Percentiles rank a stretch among this genome's conserved stretches.
Evolutionary conservation across 2,329 filamentous ascomycete species (phyloP).

Genomic region (Hypomyces perniciosus): DNA sequence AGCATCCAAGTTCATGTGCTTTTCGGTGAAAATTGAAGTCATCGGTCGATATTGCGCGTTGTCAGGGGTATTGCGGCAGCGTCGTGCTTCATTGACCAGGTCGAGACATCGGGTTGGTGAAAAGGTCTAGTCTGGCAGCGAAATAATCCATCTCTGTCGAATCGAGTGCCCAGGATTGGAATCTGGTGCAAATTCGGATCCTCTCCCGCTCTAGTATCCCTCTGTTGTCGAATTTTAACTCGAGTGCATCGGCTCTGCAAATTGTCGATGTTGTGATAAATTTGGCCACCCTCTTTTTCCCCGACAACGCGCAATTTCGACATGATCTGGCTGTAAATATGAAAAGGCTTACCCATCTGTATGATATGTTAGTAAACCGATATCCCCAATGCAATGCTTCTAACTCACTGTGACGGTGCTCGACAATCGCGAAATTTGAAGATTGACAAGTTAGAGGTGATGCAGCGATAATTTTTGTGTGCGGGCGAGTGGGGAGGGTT

Average conservation of each 20-base stretch:
- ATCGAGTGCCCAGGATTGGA: too few species aligned
- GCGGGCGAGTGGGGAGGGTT: conserved; percentile 35
- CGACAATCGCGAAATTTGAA: conserved; percentile 36
- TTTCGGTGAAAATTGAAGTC: neutral
- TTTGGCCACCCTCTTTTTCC: neutral
- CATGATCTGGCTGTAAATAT: conserved; percentile 4
- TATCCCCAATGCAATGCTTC: conserved; percentile 31
- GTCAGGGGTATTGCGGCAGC: conserved; percentile 2
- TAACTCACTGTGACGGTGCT: conserved; percentile 46
- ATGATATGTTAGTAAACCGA: conserved; percentile 32
- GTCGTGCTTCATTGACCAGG: neutral
- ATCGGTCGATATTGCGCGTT: conserved; percentile 4
- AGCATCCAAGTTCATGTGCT: conserved; percentile 20
- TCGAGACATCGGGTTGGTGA: neutral
- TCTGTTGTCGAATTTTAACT: neutral
- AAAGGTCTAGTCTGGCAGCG: too few species aligned
- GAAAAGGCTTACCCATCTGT: conserved; percentile 56
- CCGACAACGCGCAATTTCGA: conserved; percentile 12
- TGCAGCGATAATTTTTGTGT: conserved; percentile 38
- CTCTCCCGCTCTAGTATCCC: too few species aligned
- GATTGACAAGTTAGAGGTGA: conserved; percentile 34
- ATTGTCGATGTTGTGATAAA: neutral
- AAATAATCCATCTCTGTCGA: too few species aligned
- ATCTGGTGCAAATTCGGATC: too few species aligned
- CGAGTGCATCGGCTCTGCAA: neutral